Evolutionary conservation across 2,329 filamentous ascomycete genomes (phyloP).

Genomic region (Karstenula rhodostoma): DNA sequence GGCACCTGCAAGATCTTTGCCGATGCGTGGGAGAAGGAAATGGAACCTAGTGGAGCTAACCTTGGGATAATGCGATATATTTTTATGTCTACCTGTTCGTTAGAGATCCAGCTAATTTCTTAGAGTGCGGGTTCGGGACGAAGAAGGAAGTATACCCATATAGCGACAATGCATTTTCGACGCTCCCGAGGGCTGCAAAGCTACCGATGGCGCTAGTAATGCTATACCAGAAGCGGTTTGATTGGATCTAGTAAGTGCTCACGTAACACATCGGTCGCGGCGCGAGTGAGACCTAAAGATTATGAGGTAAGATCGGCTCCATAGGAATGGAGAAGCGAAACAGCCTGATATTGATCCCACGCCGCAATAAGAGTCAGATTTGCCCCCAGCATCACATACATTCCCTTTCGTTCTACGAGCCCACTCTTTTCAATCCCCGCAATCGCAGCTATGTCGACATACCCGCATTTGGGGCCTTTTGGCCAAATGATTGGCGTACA

Average conservation of each 20-base stretch:
- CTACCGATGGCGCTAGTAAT: not conserved
- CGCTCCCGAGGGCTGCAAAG: not conserved
- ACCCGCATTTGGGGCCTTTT: not conserved
- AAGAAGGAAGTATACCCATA: not conserved
- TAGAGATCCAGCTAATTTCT: not conserved
- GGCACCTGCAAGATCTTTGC: not conserved
- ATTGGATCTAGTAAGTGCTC: not conserved
- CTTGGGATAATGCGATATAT: not conserved
- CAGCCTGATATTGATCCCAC: not conserved
- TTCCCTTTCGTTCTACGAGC: not conserved
- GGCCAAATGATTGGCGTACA: slow-evolving; percentile 4
- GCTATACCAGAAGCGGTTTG: not conserved
- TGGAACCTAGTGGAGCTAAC: not conserved
- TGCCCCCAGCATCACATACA: not conserved
- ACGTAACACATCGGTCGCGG: not conserved
- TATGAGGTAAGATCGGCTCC: not conserved
- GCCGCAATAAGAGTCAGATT: too few relatives aligned
- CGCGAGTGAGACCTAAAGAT: not conserved
- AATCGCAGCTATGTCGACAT: not conserved
- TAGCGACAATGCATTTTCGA: not conserved
- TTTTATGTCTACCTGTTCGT: not conserved
- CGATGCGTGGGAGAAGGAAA: not conserved
- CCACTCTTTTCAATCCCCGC: not conserved
- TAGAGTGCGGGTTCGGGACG: not conserved
- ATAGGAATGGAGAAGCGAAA: not conserved